Conservation (phyloP, 331 rosid genomes). For the Telfairia occidentalis region DNA sequence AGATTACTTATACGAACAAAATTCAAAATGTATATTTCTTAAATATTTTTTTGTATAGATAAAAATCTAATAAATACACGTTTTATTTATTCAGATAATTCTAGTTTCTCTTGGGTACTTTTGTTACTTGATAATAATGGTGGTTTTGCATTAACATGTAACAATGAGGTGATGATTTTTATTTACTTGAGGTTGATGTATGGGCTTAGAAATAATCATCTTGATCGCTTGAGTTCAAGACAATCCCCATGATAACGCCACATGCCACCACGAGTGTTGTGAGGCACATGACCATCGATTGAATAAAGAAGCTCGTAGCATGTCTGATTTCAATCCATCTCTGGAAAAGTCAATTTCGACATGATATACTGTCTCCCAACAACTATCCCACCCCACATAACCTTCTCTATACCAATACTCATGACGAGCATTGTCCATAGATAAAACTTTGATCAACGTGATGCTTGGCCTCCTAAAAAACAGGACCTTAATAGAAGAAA, state of each 20-base stretch:
- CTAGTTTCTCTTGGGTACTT: neutral
- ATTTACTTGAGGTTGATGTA: neutral
- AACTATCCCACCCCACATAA: too few species aligned
- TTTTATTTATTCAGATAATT: neutral
- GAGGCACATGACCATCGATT: too few species aligned
- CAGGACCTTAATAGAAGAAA: too few species aligned
- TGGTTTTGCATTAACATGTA: neutral
- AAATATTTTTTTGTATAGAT: slow-evolving; percentile 4
- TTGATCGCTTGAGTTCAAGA: too few species aligned
- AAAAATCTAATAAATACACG: neutral
- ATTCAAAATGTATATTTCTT: neutral
- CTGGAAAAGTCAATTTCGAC: too few species aligned
- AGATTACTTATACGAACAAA: slow-evolving; percentile 5
- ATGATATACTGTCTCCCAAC: too few species aligned
- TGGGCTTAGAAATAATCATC: neutral
- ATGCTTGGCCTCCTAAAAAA: too few species aligned
- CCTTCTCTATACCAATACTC: too few species aligned
- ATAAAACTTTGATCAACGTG: too few species aligned
- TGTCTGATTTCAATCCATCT: too few species aligned
- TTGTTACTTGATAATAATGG: neutral
- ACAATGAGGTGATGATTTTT: neutral
- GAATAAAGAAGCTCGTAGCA: too few species aligned
- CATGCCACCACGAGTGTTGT: neutral
- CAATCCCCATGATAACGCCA: neutral
- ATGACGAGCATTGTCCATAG: too few species aligned